These are phyloP conservation scores for Tolypocladium inflatum DNA, from an alignment of 2,329 filamentous ascomycete genomes.

Conservation along the genomic window DNA sequence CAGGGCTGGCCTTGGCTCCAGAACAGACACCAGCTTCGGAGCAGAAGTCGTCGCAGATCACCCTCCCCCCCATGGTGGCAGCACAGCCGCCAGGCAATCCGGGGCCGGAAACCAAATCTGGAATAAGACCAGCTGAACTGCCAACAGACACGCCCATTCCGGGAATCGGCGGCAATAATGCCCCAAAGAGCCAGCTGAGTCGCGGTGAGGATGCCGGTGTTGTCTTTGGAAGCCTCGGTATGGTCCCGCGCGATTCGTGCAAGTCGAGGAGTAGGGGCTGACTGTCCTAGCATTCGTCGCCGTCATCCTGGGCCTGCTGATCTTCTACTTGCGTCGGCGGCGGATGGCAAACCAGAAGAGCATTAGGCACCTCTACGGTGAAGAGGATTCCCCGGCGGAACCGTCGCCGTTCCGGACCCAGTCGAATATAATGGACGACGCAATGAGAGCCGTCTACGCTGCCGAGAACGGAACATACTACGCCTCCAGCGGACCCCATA, in stretches of 20 bases:
- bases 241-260: background rate
- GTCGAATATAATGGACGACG: background rate
- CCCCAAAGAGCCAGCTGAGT: no score
- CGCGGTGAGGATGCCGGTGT: background rate
- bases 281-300: background rate
- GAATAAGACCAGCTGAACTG: background rate
- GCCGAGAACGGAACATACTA: background rate
- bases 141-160: background rate
- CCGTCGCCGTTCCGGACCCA: background rate
- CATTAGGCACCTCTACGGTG: background rate
- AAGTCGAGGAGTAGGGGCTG: background rate
- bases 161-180: background rate
- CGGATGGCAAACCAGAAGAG: background rate
- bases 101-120: background rate
- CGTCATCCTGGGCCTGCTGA: background rate
- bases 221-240: background rate
- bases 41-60: background rate
- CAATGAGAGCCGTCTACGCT: background rate
- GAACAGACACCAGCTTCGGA: background rate
- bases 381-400: background rate
- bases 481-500: background rate
- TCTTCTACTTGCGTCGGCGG: background rate
- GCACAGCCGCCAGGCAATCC: background rate
- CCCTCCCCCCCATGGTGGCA: background rate
- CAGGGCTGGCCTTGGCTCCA: background rate